phyloP scores from a whole-genome alignment of 2,329 filamentous ascomycete genomes.

The Sporothrix globosa region DNA sequence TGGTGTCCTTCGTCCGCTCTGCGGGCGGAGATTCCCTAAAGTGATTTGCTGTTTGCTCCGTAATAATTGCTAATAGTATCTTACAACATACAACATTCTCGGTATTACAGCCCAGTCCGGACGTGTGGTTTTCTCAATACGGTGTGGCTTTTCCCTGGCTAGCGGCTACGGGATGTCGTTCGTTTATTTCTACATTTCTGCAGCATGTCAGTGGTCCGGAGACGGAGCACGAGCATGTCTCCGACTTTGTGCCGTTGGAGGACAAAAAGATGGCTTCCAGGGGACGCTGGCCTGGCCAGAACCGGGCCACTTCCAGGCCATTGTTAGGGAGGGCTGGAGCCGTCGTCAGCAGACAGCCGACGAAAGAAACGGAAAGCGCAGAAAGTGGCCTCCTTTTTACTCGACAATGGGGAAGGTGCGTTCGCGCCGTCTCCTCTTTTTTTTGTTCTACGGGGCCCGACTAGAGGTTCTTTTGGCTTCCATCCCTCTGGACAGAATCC shows the following conservation, averaged over 20 bases:
- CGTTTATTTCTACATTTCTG: not conserved
- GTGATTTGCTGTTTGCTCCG: slow-evolving; percentile 8
- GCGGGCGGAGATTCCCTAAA: slow-evolving; percentile 13
- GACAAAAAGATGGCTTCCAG: not conserved
- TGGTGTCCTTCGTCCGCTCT: slow-evolving; percentile 7
- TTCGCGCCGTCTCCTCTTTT: slow-evolving; percentile 11
- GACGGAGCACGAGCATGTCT: slow-evolving; percentile 9
- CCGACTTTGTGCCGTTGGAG: slow-evolving; percentile 14
- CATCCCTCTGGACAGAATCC: not conserved
- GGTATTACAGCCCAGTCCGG: not conserved
- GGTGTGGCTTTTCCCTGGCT: not conserved
- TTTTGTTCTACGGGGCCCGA: slow-evolving; percentile 13
- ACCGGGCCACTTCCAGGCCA: not conserved
- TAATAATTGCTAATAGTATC: slow-evolving; percentile 21
- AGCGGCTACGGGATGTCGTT: not conserved
- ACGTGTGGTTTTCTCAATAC: no score
- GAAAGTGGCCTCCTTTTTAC: not conserved
- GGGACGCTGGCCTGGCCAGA: not conserved
- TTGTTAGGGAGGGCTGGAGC: slow-evolving; percentile 6
- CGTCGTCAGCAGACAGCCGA: slow-evolving; percentile 24
- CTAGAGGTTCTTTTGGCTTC: slow-evolving; percentile 26
- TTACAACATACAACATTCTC: no score
- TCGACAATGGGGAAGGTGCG: slow-evolving; percentile 10
- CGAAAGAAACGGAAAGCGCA: not conserved
- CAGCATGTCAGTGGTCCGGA: not conserved